Evolutionary conservation across 495 filamentous ascomycete genomes (phyloP), one percentile per base, ranked within the genome.

Genomic region (Hyaloscypha variabilis): DNA sequence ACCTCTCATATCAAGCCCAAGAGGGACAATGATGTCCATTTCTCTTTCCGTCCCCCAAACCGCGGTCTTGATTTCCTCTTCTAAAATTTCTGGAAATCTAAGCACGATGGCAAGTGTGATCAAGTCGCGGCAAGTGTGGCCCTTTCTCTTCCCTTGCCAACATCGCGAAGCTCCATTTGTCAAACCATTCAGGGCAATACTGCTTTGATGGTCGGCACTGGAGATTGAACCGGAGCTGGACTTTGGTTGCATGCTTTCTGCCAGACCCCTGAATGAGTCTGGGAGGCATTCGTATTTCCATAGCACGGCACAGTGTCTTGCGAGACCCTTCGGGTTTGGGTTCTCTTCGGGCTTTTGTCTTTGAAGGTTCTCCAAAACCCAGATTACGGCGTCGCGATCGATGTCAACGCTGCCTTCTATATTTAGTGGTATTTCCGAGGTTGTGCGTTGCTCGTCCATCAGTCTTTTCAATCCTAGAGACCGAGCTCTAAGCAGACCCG

Each of bases 221-320:
- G 58, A 17, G 1, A 46, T 17, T 23, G 58, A 28, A 60, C 17
- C 31, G 10, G 58, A 60, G 29, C 34, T 42, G 28, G 34, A 39
- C 58, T 5, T 30, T 42, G 36, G 31, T 26, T 24, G 4, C 21
- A 36, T 39, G 31, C 24, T 60, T 8, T 60, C 30, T 19, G 17
- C 21, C 49, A 46, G 29, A 42, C 29, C 25, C 58, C 1, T 42
- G 42, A 60, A 60, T 39, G 30, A 23, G 25, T 24, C 58, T 42
- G 58, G 58, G 58, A 34, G 2, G 36, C 58, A 60, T 21, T 60
- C 2, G 58, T 60, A 60, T 25, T 60, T 21, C 58, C 58, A 60
- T 8, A 60, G 58, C 58, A 42, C 10, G 13, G 31, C 31, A 39
- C 58, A 60, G n/a, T 60, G 58, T 23, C 14, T 42, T 8, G 58